phyloP scores from a whole-genome alignment of 2,329 filamentous ascomycete genomes.

The Fusarium illudens region DNA sequence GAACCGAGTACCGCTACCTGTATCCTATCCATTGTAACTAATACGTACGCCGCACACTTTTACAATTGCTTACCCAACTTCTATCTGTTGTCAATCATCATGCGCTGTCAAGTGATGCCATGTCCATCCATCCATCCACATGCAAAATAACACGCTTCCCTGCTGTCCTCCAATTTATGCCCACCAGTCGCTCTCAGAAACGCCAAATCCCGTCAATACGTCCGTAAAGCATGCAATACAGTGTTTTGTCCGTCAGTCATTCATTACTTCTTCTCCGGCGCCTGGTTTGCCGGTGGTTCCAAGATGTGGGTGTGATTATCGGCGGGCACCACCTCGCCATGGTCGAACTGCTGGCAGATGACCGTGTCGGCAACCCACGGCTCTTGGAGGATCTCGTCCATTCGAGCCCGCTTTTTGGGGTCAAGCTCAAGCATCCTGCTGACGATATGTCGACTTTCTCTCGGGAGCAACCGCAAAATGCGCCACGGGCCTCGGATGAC shows the following conservation, averaged over 20 bases:
- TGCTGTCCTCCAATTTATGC: slow-evolving; percentile 24
- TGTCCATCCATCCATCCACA: slow-evolving; percentile 16
- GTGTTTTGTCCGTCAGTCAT: background rate
- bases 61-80: slow-evolving; percentile 37
- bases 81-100: slow-evolving; percentile 38
- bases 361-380: slow-evolving; percentile 87
- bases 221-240: slow-evolving; percentile 8
- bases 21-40: slow-evolving; percentile 8
- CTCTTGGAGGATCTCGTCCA: slow-evolving; percentile 87
- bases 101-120: slow-evolving; percentile 21
- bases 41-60: slow-evolving; percentile 21
- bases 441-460: slow-evolving; percentile 90
- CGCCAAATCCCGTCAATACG: slow-evolving; percentile 31
- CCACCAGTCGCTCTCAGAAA: slow-evolving; percentile 32
- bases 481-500: slow-evolving; percentile 94
- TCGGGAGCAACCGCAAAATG: slow-evolving; percentile 83
- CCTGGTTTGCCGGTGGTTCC: slow-evolving; percentile 69
- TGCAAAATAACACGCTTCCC: slow-evolving; percentile 31
- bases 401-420: slow-evolving; percentile 80
- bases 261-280: slow-evolving; percentile 40
- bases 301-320: slow-evolving; percentile 85
- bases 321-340: slow-evolving; percentile 74
- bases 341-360: slow-evolving; percentile 81
- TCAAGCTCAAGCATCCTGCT: slow-evolving; percentile 92
- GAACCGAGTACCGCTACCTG: background rate